Evolutionary conservation across 495 filamentous ascomycete species (phyloP).

Genomic region (Neurospora sp.): DNA sequence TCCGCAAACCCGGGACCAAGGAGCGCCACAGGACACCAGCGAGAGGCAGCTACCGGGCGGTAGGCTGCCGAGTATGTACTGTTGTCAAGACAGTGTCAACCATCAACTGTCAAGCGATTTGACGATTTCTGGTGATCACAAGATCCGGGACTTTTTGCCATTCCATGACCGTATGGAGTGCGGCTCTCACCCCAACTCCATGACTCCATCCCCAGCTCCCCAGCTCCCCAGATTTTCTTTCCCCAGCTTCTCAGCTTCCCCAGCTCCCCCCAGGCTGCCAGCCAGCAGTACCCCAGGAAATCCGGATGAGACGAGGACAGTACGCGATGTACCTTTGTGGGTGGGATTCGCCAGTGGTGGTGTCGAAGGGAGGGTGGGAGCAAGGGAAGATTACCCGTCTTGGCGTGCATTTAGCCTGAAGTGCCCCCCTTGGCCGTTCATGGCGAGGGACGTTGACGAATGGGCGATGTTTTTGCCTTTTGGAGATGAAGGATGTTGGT

Average conservation of each 20-base stretch:
- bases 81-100: background rate
- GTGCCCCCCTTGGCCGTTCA: background rate
- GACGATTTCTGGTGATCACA: background rate
- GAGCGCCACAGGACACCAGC: background rate
- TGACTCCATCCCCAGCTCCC: background rate
- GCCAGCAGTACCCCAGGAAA: background rate
- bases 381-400: slow-evolving; percentile 15
- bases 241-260: background rate
- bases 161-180: background rate
- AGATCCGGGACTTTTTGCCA: background rate
- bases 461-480: background rate
- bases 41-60: background rate
- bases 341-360: background rate
- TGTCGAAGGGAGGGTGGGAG: background rate
- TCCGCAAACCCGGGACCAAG: background rate
- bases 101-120: background rate
- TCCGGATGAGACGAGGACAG: background rate
- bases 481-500: background rate
- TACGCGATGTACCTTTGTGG: background rate
- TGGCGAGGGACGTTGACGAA: background rate
- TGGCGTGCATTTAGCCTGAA: slow-evolving; percentile 20
- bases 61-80: background rate
- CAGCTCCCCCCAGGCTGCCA: background rate
- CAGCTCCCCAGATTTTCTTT: background rate
- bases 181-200: background rate